Evolutionary conservation across 495 filamentous ascomycete genomes (phyloP).

Genomic region (Aspergillus ellipticus): DNA sequence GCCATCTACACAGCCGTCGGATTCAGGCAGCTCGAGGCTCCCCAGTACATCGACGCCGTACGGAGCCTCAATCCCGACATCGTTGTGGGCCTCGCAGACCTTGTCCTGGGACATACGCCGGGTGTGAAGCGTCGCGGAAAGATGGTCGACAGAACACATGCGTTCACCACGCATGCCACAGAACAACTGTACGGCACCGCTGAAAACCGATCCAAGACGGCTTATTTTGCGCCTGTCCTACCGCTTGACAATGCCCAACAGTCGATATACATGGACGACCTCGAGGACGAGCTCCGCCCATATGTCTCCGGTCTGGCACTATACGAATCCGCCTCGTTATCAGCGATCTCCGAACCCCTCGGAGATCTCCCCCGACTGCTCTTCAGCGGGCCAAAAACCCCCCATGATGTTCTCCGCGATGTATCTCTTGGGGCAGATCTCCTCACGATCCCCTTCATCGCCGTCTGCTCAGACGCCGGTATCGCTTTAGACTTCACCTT

Average conservation of each 20-base stretch:
- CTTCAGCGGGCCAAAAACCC: slow-evolving; percentile 61
- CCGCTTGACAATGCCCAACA: slow-evolving; percentile 73
- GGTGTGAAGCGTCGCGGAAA: slow-evolving; percentile 68
- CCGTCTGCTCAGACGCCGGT: slow-evolving; percentile 72
- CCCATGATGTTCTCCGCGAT: slow-evolving; percentile 71
- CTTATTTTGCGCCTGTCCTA: slow-evolving; percentile 78
- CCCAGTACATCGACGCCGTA: slow-evolving; percentile 62
- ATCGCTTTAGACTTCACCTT: slow-evolving; percentile 82
- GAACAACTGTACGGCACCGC: slow-evolving; percentile 50
- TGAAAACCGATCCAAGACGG: slow-evolving; percentile 28
- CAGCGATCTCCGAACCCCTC: slow-evolving; percentile 56
- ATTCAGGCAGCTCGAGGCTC: slow-evolving; percentile 63
- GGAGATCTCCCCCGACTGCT: slow-evolving; percentile 66
- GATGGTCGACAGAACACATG: slow-evolving; percentile 81
- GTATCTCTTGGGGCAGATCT: slow-evolving; percentile 75
- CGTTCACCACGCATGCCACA: slow-evolving; percentile 55
- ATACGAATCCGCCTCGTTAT: slow-evolving; percentile 69
- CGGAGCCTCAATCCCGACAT: slow-evolving; percentile 72
- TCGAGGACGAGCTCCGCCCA: slow-evolving; percentile 50
- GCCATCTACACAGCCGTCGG: slow-evolving; percentile 80
- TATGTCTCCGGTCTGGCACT: slow-evolving; percentile 74
- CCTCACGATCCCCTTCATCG: slow-evolving; percentile 71
- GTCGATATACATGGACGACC: slow-evolving; percentile 66
- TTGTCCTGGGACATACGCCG: slow-evolving; percentile 56
- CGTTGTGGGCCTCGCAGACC: slow-evolving; percentile 71